Conservation (phyloP, 176 grass and related monocot species). For the Hyparrhenia diplandra region DNA sequence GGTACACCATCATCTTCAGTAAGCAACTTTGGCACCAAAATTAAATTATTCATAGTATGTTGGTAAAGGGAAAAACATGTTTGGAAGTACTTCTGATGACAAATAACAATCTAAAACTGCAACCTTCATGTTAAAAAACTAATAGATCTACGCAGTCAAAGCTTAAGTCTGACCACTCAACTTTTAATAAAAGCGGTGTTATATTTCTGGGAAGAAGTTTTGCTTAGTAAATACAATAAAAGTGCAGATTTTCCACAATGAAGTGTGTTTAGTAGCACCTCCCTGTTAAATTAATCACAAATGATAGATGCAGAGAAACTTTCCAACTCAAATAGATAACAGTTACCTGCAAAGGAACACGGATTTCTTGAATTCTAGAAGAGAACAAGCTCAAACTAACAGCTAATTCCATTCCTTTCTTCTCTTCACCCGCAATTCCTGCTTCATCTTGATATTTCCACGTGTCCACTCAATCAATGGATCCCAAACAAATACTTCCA, state of each 20-base stretch:
- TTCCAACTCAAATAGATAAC: conserved; percentile 15
- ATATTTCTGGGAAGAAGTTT: not conserved
- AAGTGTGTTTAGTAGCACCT: not conserved
- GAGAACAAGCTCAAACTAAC: conserved; percentile 98
- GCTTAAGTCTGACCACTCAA: not conserved
- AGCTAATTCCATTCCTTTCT: conserved; percentile 97
- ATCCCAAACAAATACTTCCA: conserved; percentile 98
- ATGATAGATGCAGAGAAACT: conserved; percentile 17
- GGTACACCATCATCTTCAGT: not conserved
- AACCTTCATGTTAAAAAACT: not conserved
- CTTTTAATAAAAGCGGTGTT: not conserved
- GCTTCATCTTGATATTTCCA: conserved; percentile 94
- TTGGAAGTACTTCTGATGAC: not conserved
- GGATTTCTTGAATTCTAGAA: conserved; percentile 91
- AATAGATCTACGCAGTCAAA: not conserved
- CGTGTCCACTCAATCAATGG: conserved; percentile 92
- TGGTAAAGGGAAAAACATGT: not conserved
- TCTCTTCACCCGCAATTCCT: conserved; percentile 90
- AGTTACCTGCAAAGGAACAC: conserved; percentile 93
- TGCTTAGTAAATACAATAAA: not conserved
- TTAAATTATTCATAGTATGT: not conserved
- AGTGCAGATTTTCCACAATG: not conserved
- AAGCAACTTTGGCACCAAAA: not conserved
- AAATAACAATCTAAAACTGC: not conserved
- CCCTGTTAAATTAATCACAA: not conserved